Evolutionary conservation across 1,284 basidiomycete genomes (phyloP), one percentile per base, ranked within the genome.

Genomic region (Leccinum pachyderme): DNA sequence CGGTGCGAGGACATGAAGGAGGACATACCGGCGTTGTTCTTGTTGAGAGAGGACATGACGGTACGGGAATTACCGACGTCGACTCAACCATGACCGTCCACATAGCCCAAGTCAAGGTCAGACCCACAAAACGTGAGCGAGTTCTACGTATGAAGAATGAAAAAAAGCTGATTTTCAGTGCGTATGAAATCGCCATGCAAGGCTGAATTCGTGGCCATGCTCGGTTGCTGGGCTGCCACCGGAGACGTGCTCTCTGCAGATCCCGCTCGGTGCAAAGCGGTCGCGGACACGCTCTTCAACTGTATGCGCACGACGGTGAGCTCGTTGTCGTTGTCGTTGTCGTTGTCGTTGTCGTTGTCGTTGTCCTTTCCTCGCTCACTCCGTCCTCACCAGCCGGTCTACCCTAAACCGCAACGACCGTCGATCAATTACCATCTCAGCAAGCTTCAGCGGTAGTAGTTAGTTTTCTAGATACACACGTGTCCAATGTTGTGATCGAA

Each of bases 171-270:
- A 11, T 15, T 15, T 13, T n/a, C 52, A 68, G 69, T 68, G 15
- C 57, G n/a, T 12, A 58, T 64, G 25, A 60, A 59, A 0, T 63
- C 64, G 0, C 66, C 66, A 8, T 68, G 66, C 64, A 70, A 69
- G 13, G 74, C 83, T 27, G 88, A 95, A 72, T 80, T 97, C 55
- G 80, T 87, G 11, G 75, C 84, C 51, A 91, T 98, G 86, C 82
- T 98, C 37, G 85, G 87, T 47, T 98, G 95, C 74, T 96, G 93
- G 91, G 92, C 94, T n/a, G 86, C 89, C 15, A 81, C 84, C 3
- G 77, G 79, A 31, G 93, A 97, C 71, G 60, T 90, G 31, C 79
- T 81, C 62, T 86, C 84, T 24, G 75, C 77, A 9, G 77, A 77
- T 2, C 63, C 74, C 15, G 33, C 51, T 50, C 64, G 51, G 27